Evolutionary conservation across 331 rosid genomes (phyloP).

Genomic region (Phaseolus coccineus): DNA sequence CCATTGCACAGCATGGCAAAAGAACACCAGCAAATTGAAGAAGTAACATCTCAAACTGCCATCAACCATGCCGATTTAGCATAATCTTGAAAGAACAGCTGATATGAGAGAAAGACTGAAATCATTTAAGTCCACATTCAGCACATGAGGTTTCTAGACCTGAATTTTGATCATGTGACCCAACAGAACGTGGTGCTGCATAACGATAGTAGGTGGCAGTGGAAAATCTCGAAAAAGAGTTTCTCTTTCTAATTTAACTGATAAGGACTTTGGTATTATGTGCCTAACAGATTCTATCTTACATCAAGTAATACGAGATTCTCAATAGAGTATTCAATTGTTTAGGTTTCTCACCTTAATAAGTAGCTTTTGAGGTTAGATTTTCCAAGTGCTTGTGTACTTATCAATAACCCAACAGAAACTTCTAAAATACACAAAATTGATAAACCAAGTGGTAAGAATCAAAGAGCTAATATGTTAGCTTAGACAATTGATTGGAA

Average conservation of each 20-base stretch:
- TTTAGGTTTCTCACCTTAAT: too few species aligned
- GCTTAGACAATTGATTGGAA: background rate
- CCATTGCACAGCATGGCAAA: conserved; percentile 53
- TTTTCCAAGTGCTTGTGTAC: too few species aligned
- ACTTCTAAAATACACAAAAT: background rate
- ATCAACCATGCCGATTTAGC: background rate
- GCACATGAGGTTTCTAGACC: background rate
- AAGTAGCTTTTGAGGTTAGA: too few species aligned
- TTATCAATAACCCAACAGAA: background rate
- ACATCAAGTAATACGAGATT: too few species aligned
- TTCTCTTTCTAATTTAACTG: background rate
- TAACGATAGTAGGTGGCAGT: conserved; percentile 15
- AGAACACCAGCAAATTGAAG: conserved; percentile 53
- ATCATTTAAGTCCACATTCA: background rate
- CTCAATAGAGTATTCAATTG: too few species aligned
- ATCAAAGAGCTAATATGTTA: background rate
- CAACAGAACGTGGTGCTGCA: background rate
- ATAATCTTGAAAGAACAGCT: background rate
- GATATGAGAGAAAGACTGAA: background rate
- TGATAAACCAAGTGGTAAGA: background rate
- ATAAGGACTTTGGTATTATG: too few species aligned
- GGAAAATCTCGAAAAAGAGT: background rate
- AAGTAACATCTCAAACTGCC: conserved; percentile 51
- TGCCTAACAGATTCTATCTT: too few species aligned
- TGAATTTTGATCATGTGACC: background rate